Percentiles rank a stretch among this genome's conserved stretches.
Evolutionary conservation across 2,329 filamentous ascomycete genomes (phyloP).

Genomic region (Fusarium cicatricum): DNA sequence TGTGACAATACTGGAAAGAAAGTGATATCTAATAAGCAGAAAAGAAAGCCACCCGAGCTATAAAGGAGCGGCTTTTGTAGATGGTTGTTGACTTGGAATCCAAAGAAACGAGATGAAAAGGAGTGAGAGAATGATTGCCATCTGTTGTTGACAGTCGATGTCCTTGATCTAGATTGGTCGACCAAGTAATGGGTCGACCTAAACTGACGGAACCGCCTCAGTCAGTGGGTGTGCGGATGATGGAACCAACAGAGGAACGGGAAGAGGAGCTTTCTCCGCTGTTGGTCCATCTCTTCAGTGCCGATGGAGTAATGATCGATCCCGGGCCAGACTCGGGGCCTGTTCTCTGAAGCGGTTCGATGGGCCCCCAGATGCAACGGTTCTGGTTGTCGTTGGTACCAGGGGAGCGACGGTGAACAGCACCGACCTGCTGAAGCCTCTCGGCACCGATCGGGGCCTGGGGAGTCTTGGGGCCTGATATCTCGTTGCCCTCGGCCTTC

Average conservation of each 20-base stretch:
- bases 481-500: conserved; percentile 19
- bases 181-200: neutral
- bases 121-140: neutral
- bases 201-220: neutral
- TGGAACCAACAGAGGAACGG: conserved; percentile 18
- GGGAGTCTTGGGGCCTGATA: neutral
- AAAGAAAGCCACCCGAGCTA: neutral
- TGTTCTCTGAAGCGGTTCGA: conserved; percentile 46
- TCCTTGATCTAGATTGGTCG: conserved; percentile 1
- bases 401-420: conserved; percentile 4
- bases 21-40: conserved; percentile 28
- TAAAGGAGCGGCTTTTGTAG: conserved; percentile 1
- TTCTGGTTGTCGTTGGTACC: neutral
- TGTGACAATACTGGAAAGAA: conserved; percentile 13
- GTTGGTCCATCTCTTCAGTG: conserved; percentile 16
- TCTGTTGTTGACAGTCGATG: neutral
- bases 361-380: conserved; percentile 42
- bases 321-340: conserved; percentile 18
- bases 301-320: conserved; percentile 18
- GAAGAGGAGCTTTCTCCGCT: conserved; percentile 16
- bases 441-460: conserved; percentile 31
- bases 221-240: neutral
- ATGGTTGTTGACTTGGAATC: neutral
- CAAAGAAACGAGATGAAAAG: neutral
- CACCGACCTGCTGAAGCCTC: conserved; percentile 14